phyloP scores from a whole-genome alignment of 2,329 filamentous ascomycete species.

The Ophiocordyceps australis region DNA sequence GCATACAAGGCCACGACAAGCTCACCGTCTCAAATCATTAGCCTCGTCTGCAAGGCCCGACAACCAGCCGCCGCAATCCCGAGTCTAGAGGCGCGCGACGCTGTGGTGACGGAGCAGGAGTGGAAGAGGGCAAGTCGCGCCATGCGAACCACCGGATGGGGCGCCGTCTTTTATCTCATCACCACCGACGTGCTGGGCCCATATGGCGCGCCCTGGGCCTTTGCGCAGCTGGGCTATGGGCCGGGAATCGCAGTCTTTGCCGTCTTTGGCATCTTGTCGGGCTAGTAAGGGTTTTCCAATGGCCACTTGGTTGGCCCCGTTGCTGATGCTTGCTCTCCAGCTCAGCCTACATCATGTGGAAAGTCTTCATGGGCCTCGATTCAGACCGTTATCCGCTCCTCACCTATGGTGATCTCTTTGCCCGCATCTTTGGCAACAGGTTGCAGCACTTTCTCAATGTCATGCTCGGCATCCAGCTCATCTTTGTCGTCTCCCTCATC shows the following conservation, averaged over 20 bases:
- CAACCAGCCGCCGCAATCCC: conserved; percentile 1
- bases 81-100: background rate
- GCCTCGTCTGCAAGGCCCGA: background rate
- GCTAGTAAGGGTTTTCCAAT: conserved; percentile 1
- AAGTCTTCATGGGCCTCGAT: conserved; percentile 23
- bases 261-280: conserved; percentile 11
- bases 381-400: conserved; percentile 24
- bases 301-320: conserved; percentile 4
- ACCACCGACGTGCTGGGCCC: conserved; percentile 28
- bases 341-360: conserved; percentile 25
- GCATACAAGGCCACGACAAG: no score
- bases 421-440: conserved; percentile 23
- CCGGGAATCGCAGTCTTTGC: conserved; percentile 24
- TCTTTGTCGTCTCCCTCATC: conserved; percentile 30
- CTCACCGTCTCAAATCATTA: no score
- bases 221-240: conserved; percentile 18
- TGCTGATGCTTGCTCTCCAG: conserved; percentile 9
- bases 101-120: conserved; percentile 10
- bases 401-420: conserved; percentile 27
- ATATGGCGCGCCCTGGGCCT: conserved; percentile 15
- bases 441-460: conserved; percentile 26
- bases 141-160: conserved; percentile 23
- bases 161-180: conserved; percentile 27
- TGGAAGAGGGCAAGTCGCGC: conserved; percentile 26
- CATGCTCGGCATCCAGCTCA: conserved; percentile 24